phyloP scores from a whole-genome alignment of 169 alveolate species.

The Nephromyces sp. region DNA sequence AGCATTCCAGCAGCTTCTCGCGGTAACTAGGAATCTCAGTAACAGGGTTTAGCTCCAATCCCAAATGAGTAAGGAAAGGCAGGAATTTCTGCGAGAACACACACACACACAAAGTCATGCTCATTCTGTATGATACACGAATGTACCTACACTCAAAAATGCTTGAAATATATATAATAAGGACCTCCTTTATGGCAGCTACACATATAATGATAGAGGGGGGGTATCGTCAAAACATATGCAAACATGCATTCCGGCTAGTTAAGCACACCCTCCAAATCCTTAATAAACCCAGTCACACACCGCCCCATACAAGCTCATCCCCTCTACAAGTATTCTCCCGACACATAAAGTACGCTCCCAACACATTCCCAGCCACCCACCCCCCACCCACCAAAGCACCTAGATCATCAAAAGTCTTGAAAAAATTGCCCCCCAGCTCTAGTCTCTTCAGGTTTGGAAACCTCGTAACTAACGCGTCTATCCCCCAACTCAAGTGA shows the following conservation, averaged over 20 bases:
- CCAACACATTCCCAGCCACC: too few species aligned
- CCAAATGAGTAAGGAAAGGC: conserved; percentile 56
- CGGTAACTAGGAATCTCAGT: conserved; percentile 63
- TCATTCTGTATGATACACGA: conserved; percentile 9
- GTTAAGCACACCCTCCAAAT: too few species aligned
- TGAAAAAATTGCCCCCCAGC: conserved; percentile 75
- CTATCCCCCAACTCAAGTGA: conserved; percentile 54
- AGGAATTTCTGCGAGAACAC: conserved; percentile 27
- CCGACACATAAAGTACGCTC: too few species aligned
- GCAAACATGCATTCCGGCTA: neutral
- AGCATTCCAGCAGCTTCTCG: conserved; percentile 55
- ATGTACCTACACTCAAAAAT: neutral
- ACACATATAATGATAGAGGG: neutral
- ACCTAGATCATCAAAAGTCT: conserved; percentile 54
- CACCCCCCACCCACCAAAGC: conserved; percentile 43
- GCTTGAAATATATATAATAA: neutral
- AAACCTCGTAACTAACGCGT: conserved; percentile 52
- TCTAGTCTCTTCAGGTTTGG: conserved; percentile 69
- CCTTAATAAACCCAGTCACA: too few species aligned
- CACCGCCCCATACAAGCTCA: too few species aligned
- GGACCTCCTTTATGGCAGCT: neutral
- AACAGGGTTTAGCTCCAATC: conserved; percentile 74
- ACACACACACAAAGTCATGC: conserved; percentile 5
- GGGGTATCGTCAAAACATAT: neutral
- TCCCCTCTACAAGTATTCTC: too few species aligned